Evolutionary conservation across 2,329 filamentous ascomycete genomes (phyloP), one percentile per base, ranked within the genome.

Genomic region (Pseudogymnoascus sp.): DNA sequence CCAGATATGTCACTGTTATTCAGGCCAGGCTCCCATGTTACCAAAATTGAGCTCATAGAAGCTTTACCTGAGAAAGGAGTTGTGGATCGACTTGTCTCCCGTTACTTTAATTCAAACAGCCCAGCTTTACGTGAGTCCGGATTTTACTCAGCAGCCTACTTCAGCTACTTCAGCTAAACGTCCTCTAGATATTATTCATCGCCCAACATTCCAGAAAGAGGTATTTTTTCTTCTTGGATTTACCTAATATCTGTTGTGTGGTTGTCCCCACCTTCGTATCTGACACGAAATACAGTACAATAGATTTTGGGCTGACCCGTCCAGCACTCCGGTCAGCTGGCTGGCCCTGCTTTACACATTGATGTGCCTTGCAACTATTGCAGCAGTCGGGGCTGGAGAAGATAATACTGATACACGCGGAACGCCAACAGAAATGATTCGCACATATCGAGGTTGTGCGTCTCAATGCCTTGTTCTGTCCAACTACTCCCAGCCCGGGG

Each of bases 31-130:
- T 76, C 78, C 8, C 74, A 71, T 3, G 38, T 63, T 7, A 79
- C 74, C 59, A 79, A 78, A 28, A 69, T 77, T 4, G 79, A 83
- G 8, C 69, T 86, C 19, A 65, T 86, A 2, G 73, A 71, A n/a
- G 68, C 77, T 44, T 67, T 86, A 8, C 82, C 83, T 2, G 74
- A 79, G 19, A 77, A 77, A 42, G 69, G 70, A 1, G 71, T 82
- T 4, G 77, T 79, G 8, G 82, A 84, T 68, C 76, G 78, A 36
- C 73, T 85, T 38, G 76, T 84, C 65, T 79, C 78, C 67, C 74
- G 79, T 57, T 85, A 83, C 68, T 85, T 85, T 68, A 76, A 77
- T 62, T 82, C 81, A 0, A 78, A 79, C 66, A 82, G 77, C 62
- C 81, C 82, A 17, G 80, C 81, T 42, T 76, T 81, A 64, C 78